Base-by-base conservation (phyloP, 306 rosid species). In the Casuarina equisetifolia region DNA sequence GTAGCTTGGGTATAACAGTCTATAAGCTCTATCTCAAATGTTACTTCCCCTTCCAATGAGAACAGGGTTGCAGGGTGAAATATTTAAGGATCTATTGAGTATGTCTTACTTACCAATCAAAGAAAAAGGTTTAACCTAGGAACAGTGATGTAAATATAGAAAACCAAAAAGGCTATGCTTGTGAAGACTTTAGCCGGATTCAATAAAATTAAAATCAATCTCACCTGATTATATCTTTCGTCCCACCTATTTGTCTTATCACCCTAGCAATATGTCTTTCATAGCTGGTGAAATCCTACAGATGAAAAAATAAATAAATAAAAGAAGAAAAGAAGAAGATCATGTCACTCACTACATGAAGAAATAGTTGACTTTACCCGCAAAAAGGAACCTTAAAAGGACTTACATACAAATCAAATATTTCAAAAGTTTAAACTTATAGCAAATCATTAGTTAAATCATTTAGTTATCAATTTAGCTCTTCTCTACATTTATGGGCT, bases 171-270 rank as follows among this genome's bases (percentile, higher is more conserved):
- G 39, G 25, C 19, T 16, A 20, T 62, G 69, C 40, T 42, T 1
- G 42, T 8, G 35, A n/a, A 67, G 42, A 1, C 5, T 66, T 66
- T 40, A 35, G 48, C 50, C 42, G 42, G 71, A 67, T 17, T 40
- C 5, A 66, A 53, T 74, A 48, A 78, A 76, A 46, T 58, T 39
- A 11, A 67, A 67, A 79, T 68, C 78, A 51, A 79, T 69, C 80
- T 83, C 53, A 94, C 98, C 96, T 90, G 67, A 94, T 93, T 75
- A 75, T 86, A 76, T 94, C 93, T 74, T 80, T 86, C 35, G 85
- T n/a, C 39, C 93, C 94, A 45, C 93, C 83, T 79, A 94, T 89
- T 77, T 88, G 93, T 76, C 81, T 85, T 58, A 94, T 82, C 82
- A 80, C 69, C 81, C 97, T 88, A 70, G 91, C 75, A 79, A 90